A percentile compares a stretch with the other conserved stretches of the same genome.
These are phyloP conservation scores for Liriodendron chinense DNA, from an alignment of 164 flowering plant genomes.

Conservation along the genomic window DNA sequence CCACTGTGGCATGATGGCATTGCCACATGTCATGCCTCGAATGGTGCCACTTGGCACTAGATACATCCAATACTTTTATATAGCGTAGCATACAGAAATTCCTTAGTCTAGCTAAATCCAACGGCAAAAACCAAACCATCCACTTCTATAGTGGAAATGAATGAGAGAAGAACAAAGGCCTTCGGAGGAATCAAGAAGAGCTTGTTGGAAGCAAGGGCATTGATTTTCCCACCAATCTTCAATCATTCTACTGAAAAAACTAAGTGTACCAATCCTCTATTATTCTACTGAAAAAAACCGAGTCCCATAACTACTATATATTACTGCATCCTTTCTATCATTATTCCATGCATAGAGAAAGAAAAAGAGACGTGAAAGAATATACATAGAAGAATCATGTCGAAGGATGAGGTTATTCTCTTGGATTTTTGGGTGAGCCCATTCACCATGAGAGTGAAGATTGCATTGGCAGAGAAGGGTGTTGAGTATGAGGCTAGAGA, in stretches of 20 bases:
- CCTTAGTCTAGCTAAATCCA: neutral
- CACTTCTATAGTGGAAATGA: neutral
- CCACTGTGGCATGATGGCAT: no score
- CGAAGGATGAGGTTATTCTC: slow-evolving; percentile 31
- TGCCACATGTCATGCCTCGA: no score
- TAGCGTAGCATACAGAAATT: no score
- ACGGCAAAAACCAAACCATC: neutral
- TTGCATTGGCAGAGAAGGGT: slow-evolving; percentile 50
- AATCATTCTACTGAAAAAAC: neutral
- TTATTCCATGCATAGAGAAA: neutral
- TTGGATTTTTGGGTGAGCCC: slow-evolving; percentile 49
- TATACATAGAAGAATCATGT: slow-evolving; percentile 12
- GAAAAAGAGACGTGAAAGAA: neutral
- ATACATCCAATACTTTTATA: no score
- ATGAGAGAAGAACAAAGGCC: neutral
- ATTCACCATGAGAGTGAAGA: slow-evolving; percentile 40
- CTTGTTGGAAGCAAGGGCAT: neutral
- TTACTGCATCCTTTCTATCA: neutral
- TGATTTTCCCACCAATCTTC: slow-evolving; percentile 1
- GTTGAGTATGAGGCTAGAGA: slow-evolving; percentile 30
- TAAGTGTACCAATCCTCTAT: neutral
- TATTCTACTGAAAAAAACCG: neutral
- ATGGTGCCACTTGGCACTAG: no score
- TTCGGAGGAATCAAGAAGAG: slow-evolving; percentile 8
- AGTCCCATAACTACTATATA: neutral